phyloP scores from a whole-genome alignment of 371 early-diverging fungal genomes.

The Syncephalastrum sp. region DNA sequence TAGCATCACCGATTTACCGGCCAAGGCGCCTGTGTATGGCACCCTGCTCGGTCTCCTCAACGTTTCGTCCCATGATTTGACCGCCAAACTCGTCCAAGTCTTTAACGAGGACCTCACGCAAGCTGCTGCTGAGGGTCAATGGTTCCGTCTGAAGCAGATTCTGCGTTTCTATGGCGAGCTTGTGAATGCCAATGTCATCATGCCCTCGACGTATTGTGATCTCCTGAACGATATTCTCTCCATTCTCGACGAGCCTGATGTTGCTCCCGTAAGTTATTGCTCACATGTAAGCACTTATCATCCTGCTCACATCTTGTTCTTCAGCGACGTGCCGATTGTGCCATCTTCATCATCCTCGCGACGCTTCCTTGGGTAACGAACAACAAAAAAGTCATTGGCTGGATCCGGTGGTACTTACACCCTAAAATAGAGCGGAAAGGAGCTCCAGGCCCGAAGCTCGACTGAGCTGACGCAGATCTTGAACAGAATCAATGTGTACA shows the following conservation, averaged over 20 bases:
- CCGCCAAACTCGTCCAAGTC: conserved; percentile 30
- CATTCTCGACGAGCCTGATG: conserved; percentile 54
- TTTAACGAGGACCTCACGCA: conserved; percentile 49
- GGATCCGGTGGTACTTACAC: not conserved
- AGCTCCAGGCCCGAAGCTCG: conserved; percentile 54
- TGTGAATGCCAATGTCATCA: conserved; percentile 75
- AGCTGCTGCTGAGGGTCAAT: conserved; percentile 54
- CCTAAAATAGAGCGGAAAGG: conserved; percentile 41
- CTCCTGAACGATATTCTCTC: conserved; percentile 62
- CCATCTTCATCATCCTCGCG: conserved; percentile 69
- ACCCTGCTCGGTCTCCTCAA: conserved; percentile 78
- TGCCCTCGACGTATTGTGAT: conserved; percentile 60
- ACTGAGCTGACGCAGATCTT: conserved; percentile 62
- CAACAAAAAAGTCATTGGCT: not conserved
- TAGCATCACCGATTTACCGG: conserved; percentile 76
- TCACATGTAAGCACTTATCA: not conserved
- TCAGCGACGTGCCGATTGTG: conserved; percentile 69
- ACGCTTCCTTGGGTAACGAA: conserved; percentile 76
- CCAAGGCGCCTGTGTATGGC: conserved; percentile 78
- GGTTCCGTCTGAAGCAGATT: conserved; percentile 74
- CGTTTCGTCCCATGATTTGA: conserved; percentile 43
- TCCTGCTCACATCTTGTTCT: not conserved
- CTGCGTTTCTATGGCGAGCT: conserved; percentile 82
- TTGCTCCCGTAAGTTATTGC: not conserved
- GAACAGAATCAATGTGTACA: conserved; percentile 59